Conservation (phyloP, 2,329 filamentous ascomycete genomes). For the Pseudophaeomoniella oleicola region DNA sequence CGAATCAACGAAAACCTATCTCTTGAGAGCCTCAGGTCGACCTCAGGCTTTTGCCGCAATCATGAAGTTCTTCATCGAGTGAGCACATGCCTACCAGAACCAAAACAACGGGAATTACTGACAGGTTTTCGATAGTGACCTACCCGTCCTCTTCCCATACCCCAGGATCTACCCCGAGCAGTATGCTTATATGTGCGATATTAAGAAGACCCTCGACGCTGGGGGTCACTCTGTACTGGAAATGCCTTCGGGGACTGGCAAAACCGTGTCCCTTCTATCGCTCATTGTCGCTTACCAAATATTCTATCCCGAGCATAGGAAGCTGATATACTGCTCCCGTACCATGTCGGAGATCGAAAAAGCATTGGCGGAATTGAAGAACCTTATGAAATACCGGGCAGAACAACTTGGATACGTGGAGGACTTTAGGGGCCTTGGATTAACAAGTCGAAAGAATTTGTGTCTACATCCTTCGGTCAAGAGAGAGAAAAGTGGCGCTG, state of each 20-base stretch:
- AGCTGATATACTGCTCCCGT: slow-evolving; percentile 96
- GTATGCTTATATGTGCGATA: slow-evolving; percentile 71
- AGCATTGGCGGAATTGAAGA: slow-evolving; percentile 78
- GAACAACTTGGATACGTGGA: slow-evolving; percentile 81
- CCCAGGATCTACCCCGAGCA: slow-evolving; percentile 60
- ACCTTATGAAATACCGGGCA: slow-evolving; percentile 85
- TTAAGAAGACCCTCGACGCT: slow-evolving; percentile 79
- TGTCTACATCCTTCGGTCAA: slow-evolving; percentile 94
- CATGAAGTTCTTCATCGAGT: slow-evolving; percentile 73
- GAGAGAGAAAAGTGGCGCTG: slow-evolving; percentile 81
- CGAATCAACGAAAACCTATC: too few relatives aligned
- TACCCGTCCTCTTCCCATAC: slow-evolving; percentile 60
- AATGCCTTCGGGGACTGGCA: slow-evolving; percentile 97
- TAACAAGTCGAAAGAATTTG: slow-evolving; percentile 94
- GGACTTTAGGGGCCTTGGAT: slow-evolving; percentile 79
- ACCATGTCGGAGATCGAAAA: slow-evolving; percentile 99
- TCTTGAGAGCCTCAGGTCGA: too few relatives aligned
- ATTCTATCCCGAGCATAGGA: slow-evolving; percentile 80
- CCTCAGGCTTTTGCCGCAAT: slow-evolving; percentile 16
- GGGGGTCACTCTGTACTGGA: slow-evolving; percentile 93
- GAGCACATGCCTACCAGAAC: slow-evolving; percentile 12
- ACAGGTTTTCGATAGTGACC: slow-evolving; percentile 33
- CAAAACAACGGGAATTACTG: slow-evolving; percentile 4
- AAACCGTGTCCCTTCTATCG: slow-evolving; percentile 88
- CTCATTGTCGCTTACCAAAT: slow-evolving; percentile 96